These are phyloP conservation scores for Pseudogymnoascus sp. DNA, from an alignment of 2,329 filamentous ascomycete genomes.

Conservation along the genomic window DNA sequence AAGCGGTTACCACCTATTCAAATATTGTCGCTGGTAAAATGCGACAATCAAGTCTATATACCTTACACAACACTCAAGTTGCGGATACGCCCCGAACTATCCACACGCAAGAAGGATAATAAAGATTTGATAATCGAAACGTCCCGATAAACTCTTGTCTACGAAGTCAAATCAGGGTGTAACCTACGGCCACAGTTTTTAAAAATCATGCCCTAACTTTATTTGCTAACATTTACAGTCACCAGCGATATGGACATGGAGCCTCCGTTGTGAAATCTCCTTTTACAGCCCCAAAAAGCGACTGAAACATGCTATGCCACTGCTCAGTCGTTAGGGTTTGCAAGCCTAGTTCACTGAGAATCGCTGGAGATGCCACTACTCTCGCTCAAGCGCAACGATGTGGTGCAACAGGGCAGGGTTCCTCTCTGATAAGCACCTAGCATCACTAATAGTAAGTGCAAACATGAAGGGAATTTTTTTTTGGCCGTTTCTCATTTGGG, in stretches of 20 bases:
- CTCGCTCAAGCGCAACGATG: not conserved
- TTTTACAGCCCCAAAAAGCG: not conserved
- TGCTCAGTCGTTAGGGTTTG: not conserved
- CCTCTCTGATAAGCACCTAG: not conserved
- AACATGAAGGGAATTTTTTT: not conserved
- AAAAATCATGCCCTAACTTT: not conserved
- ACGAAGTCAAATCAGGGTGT: not conserved
- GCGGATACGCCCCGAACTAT: not conserved
- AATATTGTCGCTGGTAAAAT: not conserved
- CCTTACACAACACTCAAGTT: not conserved
- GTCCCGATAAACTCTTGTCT: not conserved
- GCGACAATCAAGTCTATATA: not conserved
- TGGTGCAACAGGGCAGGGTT: not conserved
- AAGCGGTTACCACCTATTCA: not conserved
- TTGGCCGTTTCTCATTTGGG: not conserved
- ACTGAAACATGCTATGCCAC: not conserved
- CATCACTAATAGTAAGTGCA: not conserved
- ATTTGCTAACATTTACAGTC: not conserved
- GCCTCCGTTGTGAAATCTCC: not conserved
- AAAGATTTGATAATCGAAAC: not conserved
- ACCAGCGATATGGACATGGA: not conserved
- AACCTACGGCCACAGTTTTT: not conserved
- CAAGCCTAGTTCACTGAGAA: not conserved
- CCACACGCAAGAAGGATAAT: not conserved
- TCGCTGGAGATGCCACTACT: not conserved